phyloP scores from a whole-genome alignment of 2,329 filamentous ascomycete species.

The Teratosphaeria viscida region DNA sequence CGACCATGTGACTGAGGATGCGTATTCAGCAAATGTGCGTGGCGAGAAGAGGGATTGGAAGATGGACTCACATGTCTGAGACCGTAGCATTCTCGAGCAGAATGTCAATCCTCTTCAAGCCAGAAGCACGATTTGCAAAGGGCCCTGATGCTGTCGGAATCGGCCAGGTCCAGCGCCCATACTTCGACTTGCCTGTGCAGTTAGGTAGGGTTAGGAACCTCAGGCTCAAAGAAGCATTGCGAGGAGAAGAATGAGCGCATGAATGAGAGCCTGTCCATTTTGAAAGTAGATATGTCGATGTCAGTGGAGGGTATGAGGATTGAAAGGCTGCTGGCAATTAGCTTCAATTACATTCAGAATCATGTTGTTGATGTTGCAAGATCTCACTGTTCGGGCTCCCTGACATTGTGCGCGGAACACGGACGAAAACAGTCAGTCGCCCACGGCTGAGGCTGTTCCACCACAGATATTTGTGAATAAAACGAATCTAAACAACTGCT shows the following conservation, averaged over 20 bases:
- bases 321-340: background rate
- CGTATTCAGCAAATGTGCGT: background rate
- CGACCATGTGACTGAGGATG: background rate
- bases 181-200: slow-evolving; percentile 28
- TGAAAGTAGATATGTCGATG: background rate
- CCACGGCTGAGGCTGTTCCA: background rate
- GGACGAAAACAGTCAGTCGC: background rate
- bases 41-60: slow-evolving; percentile 11
- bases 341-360: background rate
- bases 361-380: background rate
- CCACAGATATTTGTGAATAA: background rate
- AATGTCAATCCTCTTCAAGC: slow-evolving; percentile 14
- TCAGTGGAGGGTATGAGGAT: background rate
- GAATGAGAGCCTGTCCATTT: background rate
- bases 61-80: slow-evolving; percentile 20
- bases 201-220: slow-evolving; percentile 15
- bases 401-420: background rate
- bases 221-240: slow-evolving; percentile 32
- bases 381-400: background rate
- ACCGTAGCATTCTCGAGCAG: slow-evolving; percentile 10
- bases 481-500: background rate
- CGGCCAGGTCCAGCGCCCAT: slow-evolving; percentile 33
- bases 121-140: slow-evolving; percentile 16
- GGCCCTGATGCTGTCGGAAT: slow-evolving; percentile 23
- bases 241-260: slow-evolving; percentile 27